These are phyloP conservation scores for Fusarium sp. DNA, from an alignment of 2,329 filamentous ascomycete species.

Conservation along the genomic window DNA sequence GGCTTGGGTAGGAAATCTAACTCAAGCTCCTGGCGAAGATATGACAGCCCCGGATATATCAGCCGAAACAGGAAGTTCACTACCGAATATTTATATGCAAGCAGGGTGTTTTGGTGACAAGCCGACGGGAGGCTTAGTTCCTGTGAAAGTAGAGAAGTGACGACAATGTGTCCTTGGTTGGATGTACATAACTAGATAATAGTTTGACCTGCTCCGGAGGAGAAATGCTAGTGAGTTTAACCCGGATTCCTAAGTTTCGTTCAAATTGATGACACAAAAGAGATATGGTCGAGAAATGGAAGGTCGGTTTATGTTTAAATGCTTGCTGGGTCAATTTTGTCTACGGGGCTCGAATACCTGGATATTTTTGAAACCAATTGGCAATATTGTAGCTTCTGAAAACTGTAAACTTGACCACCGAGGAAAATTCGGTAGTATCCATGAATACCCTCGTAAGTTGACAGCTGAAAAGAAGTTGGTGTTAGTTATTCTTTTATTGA, in stretches of 20 bases:
- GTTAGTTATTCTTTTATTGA: not conserved
- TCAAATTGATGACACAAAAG: not conserved
- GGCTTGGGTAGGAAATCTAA: not conserved
- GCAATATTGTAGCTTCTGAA: not conserved
- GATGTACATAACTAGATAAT: not conserved
- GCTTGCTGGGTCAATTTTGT: not conserved
- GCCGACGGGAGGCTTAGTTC: not conserved
- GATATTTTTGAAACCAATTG: not conserved
- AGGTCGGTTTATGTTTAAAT: rapidly evolving
- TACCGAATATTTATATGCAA: not conserved
- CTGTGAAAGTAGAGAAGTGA: slow-evolving; percentile 11
- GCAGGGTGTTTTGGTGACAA: not conserved
- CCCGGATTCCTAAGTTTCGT: not conserved
- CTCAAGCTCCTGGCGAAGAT: not conserved
- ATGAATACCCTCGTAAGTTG: not conserved
- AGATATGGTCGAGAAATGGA: not conserved
- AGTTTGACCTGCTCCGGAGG: not conserved
- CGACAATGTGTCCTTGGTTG: not conserved
- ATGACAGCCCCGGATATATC: not conserved
- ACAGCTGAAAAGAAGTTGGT: not conserved
- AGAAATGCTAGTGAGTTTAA: not conserved
- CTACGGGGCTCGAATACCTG: not conserved
- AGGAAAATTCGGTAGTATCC: too few species aligned
- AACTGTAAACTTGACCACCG: rapidly evolving
- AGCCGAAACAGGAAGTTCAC: not conserved